Evolutionary conservation across 345 rosid genomes (phyloP).

Genomic region (Viola odorata): DNA sequence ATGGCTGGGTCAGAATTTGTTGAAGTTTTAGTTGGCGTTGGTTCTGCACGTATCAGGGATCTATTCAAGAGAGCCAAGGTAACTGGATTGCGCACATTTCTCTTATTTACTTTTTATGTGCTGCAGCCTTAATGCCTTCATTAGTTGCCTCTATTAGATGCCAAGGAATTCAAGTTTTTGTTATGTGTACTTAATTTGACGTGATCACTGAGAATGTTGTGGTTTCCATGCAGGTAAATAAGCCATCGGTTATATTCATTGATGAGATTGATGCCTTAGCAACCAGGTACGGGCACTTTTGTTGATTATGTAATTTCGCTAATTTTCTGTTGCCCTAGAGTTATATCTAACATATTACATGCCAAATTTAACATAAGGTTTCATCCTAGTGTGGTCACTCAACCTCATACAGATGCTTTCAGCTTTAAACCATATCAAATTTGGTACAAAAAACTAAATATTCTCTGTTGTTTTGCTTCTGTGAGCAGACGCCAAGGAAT

Average conservation of each 20-base stretch:
- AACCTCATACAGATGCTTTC: not conserved
- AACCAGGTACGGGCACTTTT: slow-evolving; percentile 52
- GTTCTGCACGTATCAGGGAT: slow-evolving; percentile 96
- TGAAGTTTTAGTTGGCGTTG: slow-evolving; percentile 94
- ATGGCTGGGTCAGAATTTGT: slow-evolving; percentile 99
- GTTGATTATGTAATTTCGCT: slow-evolving; percentile 1
- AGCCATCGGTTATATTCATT: slow-evolving; percentile 89
- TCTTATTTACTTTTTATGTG: not conserved
- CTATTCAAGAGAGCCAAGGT: slow-evolving; percentile 96
- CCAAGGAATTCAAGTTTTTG: not conserved
- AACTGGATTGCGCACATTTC: slow-evolving; percentile 10
- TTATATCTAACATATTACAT: not conserved
- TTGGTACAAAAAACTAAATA: slow-evolving; percentile 5
- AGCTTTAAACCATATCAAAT: not conserved
- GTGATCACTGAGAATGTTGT: slow-evolving; percentile 15
- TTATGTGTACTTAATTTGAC: slow-evolving; percentile 2
- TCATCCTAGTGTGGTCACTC: too few relatives aligned
- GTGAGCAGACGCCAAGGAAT: slow-evolving; percentile 78
- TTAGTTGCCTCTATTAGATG: not conserved
- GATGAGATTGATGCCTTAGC: slow-evolving; percentile 96
- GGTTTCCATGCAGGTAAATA: slow-evolving; percentile 67
- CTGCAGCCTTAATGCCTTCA: not conserved
- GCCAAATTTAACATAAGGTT: not conserved
- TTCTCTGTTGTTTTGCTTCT: slow-evolving; percentile 11
- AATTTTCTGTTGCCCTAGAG: not conserved